Evolutionary conservation across 2,329 filamentous ascomycete genomes (phyloP).

Genomic region (Xylariaceae sp.): DNA sequence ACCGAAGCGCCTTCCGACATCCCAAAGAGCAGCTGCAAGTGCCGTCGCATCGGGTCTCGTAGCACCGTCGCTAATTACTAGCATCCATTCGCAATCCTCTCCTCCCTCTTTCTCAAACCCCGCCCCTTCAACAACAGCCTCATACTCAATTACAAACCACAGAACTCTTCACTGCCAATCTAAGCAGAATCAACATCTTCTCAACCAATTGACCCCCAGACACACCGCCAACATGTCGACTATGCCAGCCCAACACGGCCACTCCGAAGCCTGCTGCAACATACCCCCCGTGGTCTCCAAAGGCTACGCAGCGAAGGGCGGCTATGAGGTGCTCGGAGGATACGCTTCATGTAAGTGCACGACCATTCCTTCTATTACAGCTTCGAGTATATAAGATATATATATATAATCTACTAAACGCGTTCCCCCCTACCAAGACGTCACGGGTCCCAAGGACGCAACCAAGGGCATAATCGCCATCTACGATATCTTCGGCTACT

Average conservation of each 20-base stretch:
- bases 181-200: slow-evolving; percentile 6
- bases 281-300: slow-evolving; percentile 60
- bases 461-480: slow-evolving; percentile 64
- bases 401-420: not conserved
- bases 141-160: slow-evolving; percentile 5
- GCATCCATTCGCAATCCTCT: slow-evolving; percentile 10
- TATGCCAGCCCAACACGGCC: slow-evolving; percentile 55
- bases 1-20: slow-evolving; percentile 19
- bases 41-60: slow-evolving; percentile 22
- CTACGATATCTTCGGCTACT: slow-evolving; percentile 74
- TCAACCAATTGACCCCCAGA: slow-evolving; percentile 11
- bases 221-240: slow-evolving; percentile 46
- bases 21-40: slow-evolving; percentile 21
- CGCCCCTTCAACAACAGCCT: slow-evolving; percentile 8
- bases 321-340: slow-evolving; percentile 58
- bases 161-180: slow-evolving; percentile 19
- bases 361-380: not conserved
- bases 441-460: slow-evolving; percentile 49
- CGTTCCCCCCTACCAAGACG: slow-evolving; percentile 43
- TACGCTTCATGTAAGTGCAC: slow-evolving; percentile 53
- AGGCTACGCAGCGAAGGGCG: slow-evolving; percentile 58
- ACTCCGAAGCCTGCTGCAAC: slow-evolving; percentile 61
- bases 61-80: slow-evolving; percentile 14
- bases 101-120: slow-evolving; percentile 8
- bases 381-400: not conserved